Evolutionary conservation across 495 filamentous ascomycete species (phyloP), one percentile per base, ranked within the genome.

Genomic region (Xylona heveae): DNA sequence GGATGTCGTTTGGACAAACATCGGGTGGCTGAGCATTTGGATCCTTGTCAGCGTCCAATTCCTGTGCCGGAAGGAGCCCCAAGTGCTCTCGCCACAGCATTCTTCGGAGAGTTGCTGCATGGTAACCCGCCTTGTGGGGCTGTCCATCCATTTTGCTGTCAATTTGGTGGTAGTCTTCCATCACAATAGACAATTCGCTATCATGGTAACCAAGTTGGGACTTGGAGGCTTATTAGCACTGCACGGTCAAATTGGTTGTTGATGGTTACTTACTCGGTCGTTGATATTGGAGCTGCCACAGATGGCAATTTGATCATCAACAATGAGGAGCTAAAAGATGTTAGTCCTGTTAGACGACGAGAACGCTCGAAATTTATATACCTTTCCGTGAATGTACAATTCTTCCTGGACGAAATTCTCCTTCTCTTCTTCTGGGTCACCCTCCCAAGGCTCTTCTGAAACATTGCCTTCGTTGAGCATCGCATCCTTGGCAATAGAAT

Each of bases 41-140:
- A 36, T 85, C 71, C 4, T 72, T 47, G 2, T 54, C 59, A 0
- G 67, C 80, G 40, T 91, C 73, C 34, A 78, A 61, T 3, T 62
- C 49, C 42, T 93, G 79, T 0, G 79, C 62, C 1, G 70, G 71
- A 1, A 93, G 55, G 1, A 93, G 62, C 2, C 85, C 85, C 0
- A 95, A 63, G 45, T 95, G 85, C 47, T 95, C 85, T 19, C 83
- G 68, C 85, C 85, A 94, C 10, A 95, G 66, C 28, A 78, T 73
- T 14, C 81, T 67, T 28, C 85, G 68, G 5, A 94, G 64, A 1
- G 79, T 83, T 2, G 80, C 69, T 0, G 82, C 81, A 37, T 79
- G 71, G 34, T 68, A 66, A 13, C 71, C 72, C 1, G 81, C 85
- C 34, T 70, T 59, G 48, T 68, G 92, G 1, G 68, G 60, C 35